phyloP scores from a whole-genome alignment of 139 green algal species.

The Chlamydomonas incerta region DNA sequence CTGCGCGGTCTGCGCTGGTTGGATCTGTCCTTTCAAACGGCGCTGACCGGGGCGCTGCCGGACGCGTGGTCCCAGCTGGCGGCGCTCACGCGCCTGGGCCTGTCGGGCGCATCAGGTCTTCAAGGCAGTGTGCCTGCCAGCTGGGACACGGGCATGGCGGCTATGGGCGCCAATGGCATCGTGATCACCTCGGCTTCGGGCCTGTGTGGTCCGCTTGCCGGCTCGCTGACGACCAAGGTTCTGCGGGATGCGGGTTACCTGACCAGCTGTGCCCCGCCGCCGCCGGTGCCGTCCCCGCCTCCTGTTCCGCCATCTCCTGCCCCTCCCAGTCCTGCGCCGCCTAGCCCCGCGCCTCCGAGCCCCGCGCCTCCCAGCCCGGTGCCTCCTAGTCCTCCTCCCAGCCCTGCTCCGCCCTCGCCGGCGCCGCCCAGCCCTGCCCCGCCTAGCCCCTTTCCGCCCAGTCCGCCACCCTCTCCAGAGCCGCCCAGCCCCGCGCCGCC shows the following conservation, averaged over 20 bases:
- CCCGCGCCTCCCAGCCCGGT: background rate
- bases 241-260: background rate
- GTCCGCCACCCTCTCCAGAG: background rate
- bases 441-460: background rate
- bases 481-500: background rate
- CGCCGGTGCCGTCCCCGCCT: background rate
- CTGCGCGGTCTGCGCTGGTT: background rate
- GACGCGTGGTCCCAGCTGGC: background rate
- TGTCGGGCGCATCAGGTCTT: background rate
- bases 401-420: too few species aligned
- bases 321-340: background rate
- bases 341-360: background rate
- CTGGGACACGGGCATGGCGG: background rate
- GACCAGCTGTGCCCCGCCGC: background rate
- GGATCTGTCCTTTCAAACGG: background rate
- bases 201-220: background rate
- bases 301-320: background rate
- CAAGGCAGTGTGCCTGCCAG: background rate
- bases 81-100: background rate
- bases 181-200: background rate
- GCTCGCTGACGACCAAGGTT: background rate
- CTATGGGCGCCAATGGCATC: background rate
- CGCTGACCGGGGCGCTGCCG: background rate
- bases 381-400: background rate
- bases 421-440: too few species aligned